Evolutionary conservation across 371 early-diverging fungal genomes (phyloP).

Genomic region (Neoconidiobolus thromboides): DNA sequence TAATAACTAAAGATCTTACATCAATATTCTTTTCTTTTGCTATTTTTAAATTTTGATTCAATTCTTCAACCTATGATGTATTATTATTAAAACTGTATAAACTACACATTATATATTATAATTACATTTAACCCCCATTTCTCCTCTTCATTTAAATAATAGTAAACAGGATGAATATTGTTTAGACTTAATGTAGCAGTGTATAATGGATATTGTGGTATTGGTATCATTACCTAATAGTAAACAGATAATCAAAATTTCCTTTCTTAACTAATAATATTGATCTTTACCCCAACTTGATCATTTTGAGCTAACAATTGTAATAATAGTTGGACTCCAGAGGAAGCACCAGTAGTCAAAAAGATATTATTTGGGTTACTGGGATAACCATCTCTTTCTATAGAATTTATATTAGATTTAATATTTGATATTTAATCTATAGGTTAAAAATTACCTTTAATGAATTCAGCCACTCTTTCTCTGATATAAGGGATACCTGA

Average conservation of each 20-base stretch:
- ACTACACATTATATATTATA: background rate
- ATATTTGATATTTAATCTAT: background rate
- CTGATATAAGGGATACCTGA: conserved; percentile 58
- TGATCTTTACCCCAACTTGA: conserved; percentile 42
- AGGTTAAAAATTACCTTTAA: conserved; percentile 17
- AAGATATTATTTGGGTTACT: conserved; percentile 67
- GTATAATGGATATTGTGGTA: conserved; percentile 96
- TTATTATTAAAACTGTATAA: background rate
- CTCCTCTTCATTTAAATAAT: conserved; percentile 70
- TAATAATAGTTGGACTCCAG: conserved; percentile 75
- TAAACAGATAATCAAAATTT: background rate
- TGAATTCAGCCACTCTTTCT: conserved; percentile 67
- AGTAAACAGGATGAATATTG: conserved; percentile 68
- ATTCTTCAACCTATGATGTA: conserved; percentile 19
- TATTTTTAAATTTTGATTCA: conserved; percentile 33
- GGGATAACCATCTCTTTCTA: conserved; percentile 70
- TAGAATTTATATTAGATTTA: background rate
- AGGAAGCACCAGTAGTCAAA: conserved; percentile 76
- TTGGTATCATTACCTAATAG: conserved; percentile 76
- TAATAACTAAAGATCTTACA: conserved; percentile 84
- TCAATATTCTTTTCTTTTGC: conserved; percentile 57
- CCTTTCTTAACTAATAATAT: background rate
- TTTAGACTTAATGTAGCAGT: conserved; percentile 76
- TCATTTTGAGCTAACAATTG: conserved; percentile 54
- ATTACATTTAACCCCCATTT: conserved; percentile 59